Percentiles rank a stretch among this genome's conserved stretches.
These are phyloP conservation scores for Hypomontagnella monticulosa DNA, from an alignment of 495 filamentous ascomycete genomes.

Conservation along the genomic window DNA sequence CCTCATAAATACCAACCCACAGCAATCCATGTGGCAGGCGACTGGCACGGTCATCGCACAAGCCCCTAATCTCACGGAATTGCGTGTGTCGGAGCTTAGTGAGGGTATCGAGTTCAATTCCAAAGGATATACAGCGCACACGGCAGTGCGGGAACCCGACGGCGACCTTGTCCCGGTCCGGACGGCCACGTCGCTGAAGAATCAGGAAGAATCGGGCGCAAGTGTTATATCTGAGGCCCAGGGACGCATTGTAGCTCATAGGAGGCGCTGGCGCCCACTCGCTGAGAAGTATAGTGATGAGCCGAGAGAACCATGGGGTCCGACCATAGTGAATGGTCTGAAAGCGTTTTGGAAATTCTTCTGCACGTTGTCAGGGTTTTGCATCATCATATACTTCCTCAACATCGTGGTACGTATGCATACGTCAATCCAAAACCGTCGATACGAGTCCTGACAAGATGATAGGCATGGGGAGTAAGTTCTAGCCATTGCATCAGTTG, in stretches of 20 bases:
- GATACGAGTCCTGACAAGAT: background rate
- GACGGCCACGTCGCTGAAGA: background rate
- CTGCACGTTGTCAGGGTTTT: slow-evolving; percentile 66
- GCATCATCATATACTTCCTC: slow-evolving; percentile 71
- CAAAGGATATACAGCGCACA: slow-evolving; percentile 28
- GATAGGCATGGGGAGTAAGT: slow-evolving; percentile 27
- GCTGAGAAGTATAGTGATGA: slow-evolving; percentile 13
- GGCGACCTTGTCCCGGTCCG: slow-evolving; percentile 20
- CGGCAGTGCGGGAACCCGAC: slow-evolving; percentile 20
- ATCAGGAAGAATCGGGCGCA: background rate
- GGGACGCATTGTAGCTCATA: background rate
- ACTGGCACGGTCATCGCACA: slow-evolving; percentile 49
- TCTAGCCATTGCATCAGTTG: background rate
- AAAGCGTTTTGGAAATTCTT: slow-evolving; percentile 47
- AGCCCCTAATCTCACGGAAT: slow-evolving; percentile 45
- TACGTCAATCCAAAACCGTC: background rate
- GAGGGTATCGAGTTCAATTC: slow-evolving; percentile 39
- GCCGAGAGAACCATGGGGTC: slow-evolving; percentile 38
- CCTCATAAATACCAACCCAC: slow-evolving; percentile 47
- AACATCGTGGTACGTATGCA: slow-evolving; percentile 74
- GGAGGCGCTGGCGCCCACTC: background rate
- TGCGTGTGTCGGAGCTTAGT: slow-evolving; percentile 35
- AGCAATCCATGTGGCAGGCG: slow-evolving; percentile 48
- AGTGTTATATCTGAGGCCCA: background rate
- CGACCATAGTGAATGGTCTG: slow-evolving; percentile 38